Percentiles rank a stretch among this genome's conserved stretches.
Evolutionary conservation across 2,329 filamentous ascomycete species (phyloP).

Genomic region (Sordariomycetes sp.): DNA sequence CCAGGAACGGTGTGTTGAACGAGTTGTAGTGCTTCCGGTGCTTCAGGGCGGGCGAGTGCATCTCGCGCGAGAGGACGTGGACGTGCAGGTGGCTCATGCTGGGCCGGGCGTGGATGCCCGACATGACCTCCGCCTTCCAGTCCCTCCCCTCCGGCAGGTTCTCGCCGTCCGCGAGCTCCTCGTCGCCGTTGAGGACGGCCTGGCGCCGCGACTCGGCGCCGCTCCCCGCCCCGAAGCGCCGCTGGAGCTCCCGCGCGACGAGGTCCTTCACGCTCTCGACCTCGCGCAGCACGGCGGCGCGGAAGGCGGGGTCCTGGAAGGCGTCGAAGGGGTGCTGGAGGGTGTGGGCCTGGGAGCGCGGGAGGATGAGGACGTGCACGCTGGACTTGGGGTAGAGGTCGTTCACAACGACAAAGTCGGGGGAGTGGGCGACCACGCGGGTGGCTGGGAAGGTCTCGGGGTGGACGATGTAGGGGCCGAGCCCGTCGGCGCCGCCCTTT

Average conservation of each 20-base stretch:
- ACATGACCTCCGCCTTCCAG: conserved; percentile 63
- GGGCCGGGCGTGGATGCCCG: conserved; percentile 77
- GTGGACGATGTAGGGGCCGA: conserved; percentile 55
- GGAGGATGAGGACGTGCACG: conserved; percentile 80
- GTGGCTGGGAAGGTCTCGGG: conserved; percentile 51
- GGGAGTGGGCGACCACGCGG: conserved; percentile 54
- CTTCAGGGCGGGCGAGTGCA: conserved; percentile 60
- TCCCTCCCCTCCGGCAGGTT: conserved; percentile 62
- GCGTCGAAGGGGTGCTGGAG: conserved; percentile 66
- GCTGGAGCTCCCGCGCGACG: conserved; percentile 64
- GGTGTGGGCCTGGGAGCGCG: conserved; percentile 52
- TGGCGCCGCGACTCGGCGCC: conserved; percentile 51
- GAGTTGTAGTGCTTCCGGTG: conserved; percentile 87
- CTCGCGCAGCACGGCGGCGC: conserved; percentile 51
- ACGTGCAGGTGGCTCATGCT: conserved; percentile 90
- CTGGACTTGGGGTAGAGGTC: conserved; percentile 81
- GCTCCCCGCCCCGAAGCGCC: conserved; percentile 55
- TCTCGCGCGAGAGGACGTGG: conserved; percentile 75
- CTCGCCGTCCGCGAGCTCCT: conserved; percentile 26
- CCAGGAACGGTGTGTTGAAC: conserved; percentile 77
- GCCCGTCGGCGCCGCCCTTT: conserved; percentile 36
- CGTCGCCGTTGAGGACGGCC: conserved; percentile 52
- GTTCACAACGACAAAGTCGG: conserved; percentile 63
- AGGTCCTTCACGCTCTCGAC: conserved; percentile 48
- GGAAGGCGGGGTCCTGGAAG: conserved; percentile 56